Conservation (phyloP, 148 eudicot species). For the Heliamphora exappendiculata region DNA sequence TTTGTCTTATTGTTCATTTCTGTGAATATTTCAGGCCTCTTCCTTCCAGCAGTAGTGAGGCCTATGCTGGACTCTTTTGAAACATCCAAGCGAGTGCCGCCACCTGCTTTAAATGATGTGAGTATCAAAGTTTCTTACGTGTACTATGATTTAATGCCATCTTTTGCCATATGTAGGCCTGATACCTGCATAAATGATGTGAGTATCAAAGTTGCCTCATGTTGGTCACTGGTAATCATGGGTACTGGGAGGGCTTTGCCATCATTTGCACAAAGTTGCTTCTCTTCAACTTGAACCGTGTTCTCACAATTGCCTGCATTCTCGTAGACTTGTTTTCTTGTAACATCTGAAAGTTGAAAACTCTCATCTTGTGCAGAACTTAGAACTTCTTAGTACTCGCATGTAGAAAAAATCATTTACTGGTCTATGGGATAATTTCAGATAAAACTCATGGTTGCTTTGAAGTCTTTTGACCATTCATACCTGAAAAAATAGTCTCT, state of each 20-base stretch:
- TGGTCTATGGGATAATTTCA: neutral
- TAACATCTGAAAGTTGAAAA: neutral
- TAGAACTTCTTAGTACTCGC: neutral
- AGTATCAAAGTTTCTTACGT: constrained; percentile 26
- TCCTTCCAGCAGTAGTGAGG: constrained; percentile 98
- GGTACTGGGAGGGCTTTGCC: neutral
- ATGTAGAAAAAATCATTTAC: neutral
- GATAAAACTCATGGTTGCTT: neutral
- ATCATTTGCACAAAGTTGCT: no score
- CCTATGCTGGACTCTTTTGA: constrained; percentile 82
- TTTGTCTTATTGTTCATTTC: constrained; percentile 3
- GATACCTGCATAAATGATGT: neutral
- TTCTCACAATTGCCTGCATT: no score
- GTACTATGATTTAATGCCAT: neutral
- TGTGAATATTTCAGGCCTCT: constrained; percentile 57
- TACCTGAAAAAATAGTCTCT: neutral
- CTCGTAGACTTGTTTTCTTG: no score
- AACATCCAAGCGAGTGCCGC: constrained; percentile 66
- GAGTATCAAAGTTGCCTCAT: neutral
- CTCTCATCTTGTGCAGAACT: neutral
- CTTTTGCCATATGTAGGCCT: neutral
- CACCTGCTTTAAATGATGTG: constrained; percentile 71
- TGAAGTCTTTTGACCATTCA: neutral
- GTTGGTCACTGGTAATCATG: neutral
- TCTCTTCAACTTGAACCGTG: no score